Evolutionary conservation across 495 filamentous ascomycete genomes (phyloP).

Genomic region (Xylaria longipes): DNA sequence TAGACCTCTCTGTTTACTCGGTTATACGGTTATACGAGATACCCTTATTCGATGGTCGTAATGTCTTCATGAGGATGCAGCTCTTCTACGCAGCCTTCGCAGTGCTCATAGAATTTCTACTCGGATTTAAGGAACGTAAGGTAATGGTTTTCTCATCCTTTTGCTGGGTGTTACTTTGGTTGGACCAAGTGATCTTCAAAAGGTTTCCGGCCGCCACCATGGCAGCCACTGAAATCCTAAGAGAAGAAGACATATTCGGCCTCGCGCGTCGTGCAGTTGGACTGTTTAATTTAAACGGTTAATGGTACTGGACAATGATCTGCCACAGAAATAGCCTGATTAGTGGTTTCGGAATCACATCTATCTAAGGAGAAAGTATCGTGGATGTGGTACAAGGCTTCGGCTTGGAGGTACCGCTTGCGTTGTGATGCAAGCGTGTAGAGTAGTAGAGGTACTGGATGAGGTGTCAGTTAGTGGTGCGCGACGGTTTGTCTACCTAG

Average conservation of each 20-base stretch:
- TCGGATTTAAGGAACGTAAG: neutral
- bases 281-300: neutral
- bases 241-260: too few species aligned
- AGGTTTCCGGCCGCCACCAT: neutral
- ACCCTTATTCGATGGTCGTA: neutral
- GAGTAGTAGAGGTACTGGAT: neutral
- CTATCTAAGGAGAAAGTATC: neutral
- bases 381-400: neutral
- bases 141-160: neutral
- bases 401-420: neutral
- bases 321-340: neutral
- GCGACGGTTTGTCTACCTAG: neutral
- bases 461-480: neutral
- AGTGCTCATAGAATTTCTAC: neutral
- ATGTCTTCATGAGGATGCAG: neutral
- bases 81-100: neutral
- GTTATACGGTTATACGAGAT: neutral
- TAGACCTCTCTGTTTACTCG: slow-evolving; percentile 16
- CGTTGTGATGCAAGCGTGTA: neutral
- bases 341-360: neutral
- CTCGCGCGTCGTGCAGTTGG: neutral
- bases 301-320: neutral
- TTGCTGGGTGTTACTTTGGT: neutral
- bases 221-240: neutral
- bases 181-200: neutral